phyloP scores from a whole-genome alignment of 1,284 basidiomycete genomes.

The Ceratobasidium sp. region DNA sequence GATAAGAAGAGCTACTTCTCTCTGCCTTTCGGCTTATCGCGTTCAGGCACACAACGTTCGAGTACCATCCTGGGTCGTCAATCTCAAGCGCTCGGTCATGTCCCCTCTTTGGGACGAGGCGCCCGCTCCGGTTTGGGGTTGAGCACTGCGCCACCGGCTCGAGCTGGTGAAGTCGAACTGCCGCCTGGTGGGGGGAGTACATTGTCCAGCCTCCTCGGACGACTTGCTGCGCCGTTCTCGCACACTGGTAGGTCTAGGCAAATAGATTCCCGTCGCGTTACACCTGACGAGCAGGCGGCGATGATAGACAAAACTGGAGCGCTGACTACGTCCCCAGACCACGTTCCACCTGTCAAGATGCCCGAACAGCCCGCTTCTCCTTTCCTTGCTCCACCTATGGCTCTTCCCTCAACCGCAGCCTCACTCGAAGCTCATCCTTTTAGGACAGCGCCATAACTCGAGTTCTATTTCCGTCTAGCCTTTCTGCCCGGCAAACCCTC shows the following conservation, averaged over 20 bases:
- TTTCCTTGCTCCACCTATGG: background rate
- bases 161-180: background rate
- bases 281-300: background rate
- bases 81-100: constrained; percentile 9
- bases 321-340: background rate
- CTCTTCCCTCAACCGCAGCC: background rate
- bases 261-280: background rate
- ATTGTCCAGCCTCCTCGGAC: background rate
- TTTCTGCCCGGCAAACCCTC: too few species aligned
- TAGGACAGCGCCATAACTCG: too few species aligned
- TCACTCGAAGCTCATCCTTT: background rate
- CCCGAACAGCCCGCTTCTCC: background rate
- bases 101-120: background rate
- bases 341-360: background rate
- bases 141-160: background rate
- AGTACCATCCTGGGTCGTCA: background rate
- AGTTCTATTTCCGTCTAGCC: too few species aligned
- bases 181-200: background rate
- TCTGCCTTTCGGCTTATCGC: background rate
- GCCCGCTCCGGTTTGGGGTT: background rate
- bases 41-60: background rate
- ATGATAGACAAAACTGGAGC: background rate
- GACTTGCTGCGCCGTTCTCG: constrained; percentile 1
- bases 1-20: background rate
- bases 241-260: background rate